Conservation (phyloP, 2,329 filamentous ascomycete species). For the Alternaria tenuissima region DNA sequence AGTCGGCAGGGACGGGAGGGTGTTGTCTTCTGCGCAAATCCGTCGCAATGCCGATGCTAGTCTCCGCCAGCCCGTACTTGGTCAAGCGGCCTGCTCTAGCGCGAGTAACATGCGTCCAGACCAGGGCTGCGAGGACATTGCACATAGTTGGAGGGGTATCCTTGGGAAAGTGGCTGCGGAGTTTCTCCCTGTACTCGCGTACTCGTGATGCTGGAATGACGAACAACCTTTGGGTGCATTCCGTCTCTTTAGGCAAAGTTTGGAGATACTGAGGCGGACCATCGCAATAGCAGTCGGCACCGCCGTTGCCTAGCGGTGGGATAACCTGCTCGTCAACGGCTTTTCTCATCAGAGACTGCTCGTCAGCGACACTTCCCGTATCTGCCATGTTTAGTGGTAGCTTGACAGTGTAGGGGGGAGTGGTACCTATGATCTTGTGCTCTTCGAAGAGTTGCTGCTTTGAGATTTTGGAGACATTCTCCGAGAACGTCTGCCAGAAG, state of each 20-base stretch:
- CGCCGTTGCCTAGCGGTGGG: constrained; percentile 6
- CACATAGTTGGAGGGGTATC: constrained; percentile 37
- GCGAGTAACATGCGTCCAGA: constrained; percentile 49
- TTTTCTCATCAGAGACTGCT: constrained; percentile 33
- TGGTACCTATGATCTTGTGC: constrained; percentile 21
- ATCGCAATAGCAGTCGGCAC: constrained; percentile 41
- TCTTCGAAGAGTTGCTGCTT: constrained; percentile 22
- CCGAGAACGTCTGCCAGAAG: constrained; percentile 38
- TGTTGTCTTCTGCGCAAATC: constrained; percentile 40
- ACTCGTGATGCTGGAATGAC: constrained; percentile 39
- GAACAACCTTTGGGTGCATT: constrained; percentile 40
- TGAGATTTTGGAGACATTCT: constrained; percentile 34
- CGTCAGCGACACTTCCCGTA: constrained; percentile 28
- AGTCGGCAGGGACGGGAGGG: constrained; percentile 33
- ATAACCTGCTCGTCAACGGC: constrained; percentile 32
- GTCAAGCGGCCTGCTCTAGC: constrained; percentile 36
- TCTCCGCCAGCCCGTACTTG: constrained; percentile 28
- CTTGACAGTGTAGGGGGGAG: not conserved
- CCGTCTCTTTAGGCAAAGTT: constrained; percentile 34
- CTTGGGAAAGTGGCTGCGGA: constrained; percentile 29
- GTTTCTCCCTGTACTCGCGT: constrained; percentile 35
- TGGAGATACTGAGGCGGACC: constrained; percentile 36
- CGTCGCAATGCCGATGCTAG: constrained; percentile 42
- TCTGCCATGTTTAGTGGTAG: constrained; percentile 27
- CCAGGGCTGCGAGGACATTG: constrained; percentile 44